Evolutionary conservation across 148 eudicot species (phyloP).

Genomic region (Fagopyrum homotropicum): DNA sequence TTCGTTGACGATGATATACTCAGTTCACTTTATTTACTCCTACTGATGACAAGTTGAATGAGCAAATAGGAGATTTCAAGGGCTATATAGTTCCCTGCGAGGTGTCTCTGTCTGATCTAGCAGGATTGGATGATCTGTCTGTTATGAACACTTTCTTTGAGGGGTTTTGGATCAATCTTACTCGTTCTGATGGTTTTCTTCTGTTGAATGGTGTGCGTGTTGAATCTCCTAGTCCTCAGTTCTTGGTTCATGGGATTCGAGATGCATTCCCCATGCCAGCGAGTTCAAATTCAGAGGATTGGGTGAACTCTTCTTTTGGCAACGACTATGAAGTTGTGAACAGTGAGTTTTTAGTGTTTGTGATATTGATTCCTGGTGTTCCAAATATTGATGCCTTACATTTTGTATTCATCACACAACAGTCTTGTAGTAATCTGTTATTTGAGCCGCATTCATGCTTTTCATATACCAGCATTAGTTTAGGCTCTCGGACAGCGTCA

Average conservation of each 20-base stretch:
- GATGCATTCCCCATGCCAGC: constrained; percentile 18
- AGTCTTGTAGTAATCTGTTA: not conserved
- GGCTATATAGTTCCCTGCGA: constrained; percentile 42
- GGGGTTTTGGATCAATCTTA: constrained; percentile 33
- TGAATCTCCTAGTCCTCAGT: constrained; percentile 29
- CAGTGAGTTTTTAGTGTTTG: not conserved
- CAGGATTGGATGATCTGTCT: constrained; percentile 23
- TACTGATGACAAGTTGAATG: constrained; percentile 27
- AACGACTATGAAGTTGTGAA: not conserved
- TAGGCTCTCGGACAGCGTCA: too few relatives aligned
- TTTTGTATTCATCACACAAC: not conserved
- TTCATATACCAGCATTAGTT: not conserved
- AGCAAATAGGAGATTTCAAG: constrained; percentile 25
- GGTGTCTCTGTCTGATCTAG: constrained; percentile 25
- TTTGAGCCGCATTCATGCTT: not conserved
- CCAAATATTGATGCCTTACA: too few relatives aligned
- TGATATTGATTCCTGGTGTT: not conserved
- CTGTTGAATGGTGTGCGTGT: constrained; percentile 41
- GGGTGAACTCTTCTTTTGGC: not conserved
- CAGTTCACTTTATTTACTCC: constrained; percentile 57
- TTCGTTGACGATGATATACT: not conserved
- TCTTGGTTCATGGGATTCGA: constrained; percentile 49
- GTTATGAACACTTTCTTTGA: constrained; percentile 31
- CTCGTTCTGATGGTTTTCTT: constrained; percentile 22
- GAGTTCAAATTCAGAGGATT: not conserved